Base-by-base conservation (phyloP, 345 rosid species). In the Kernera saxatilis region DNA sequence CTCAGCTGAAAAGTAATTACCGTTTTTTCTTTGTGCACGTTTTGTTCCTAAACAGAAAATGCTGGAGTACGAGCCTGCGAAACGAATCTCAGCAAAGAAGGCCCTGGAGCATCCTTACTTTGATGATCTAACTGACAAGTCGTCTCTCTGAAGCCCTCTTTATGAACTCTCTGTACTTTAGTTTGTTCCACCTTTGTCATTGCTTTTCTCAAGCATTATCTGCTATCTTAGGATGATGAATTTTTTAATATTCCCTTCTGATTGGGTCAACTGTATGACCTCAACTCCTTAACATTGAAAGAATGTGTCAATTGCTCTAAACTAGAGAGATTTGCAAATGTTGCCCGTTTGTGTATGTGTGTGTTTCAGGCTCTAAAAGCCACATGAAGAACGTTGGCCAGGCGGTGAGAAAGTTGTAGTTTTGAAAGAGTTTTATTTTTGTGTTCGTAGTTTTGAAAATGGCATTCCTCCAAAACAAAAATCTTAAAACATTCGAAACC, bases 51-150 rank as follows among this genome's bases (percentile, higher is more conserved):
- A 69, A 85, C 95, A 94, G 99, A 84, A 89, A 86, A 88, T 94
- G 97, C 72, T 94, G 87, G 82, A 78, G 60, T 91, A 91, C 40
- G 93, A 89, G 27, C 99, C 98, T 18, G 77, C 88, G 0, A 88
- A 82, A 80, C 82, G 98, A 37, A 89, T 94, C 59, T 91, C 98
- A 13, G 99, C 93, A 26, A 91, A 91, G 85, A 89, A 84, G 62
- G 96, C 99, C 17, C 84, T 89, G 98, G 93, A 86, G 46, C 99
- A 94, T 73, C 93, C 96, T 54, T 94, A 88, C 86, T 91, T 91
- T 2, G 83, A 84, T 43, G 96, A 91, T 60, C 63, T 91, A 25
- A 67, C 75, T 52, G 61, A 85, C 83, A 94, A 88, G 84, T 63
- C 79, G 4, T 4, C 26, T 35, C 90, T 86, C 21, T 91, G 82